phyloP scores from a whole-genome alignment of 2,329 filamentous ascomycete genomes.

The Diaporthe caulivora region DNA sequence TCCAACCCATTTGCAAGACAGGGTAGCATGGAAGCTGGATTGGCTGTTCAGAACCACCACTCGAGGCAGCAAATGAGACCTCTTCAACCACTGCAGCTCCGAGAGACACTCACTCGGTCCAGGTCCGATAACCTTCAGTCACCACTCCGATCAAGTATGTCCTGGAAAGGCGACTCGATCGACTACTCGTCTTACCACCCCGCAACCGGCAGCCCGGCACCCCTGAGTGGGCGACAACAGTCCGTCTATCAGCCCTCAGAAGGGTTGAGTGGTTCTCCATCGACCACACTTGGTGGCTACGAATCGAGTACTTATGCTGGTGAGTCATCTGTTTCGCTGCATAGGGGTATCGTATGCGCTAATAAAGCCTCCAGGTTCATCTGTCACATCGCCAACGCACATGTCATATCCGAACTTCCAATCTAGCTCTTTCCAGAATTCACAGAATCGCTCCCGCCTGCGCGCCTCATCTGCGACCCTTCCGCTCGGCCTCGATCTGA shows the following conservation, averaged over 20 bases:
- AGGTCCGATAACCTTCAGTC: constrained; percentile 71
- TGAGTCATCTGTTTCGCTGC: constrained; percentile 49
- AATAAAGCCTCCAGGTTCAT: constrained; percentile 53
- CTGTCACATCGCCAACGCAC: constrained; percentile 62
- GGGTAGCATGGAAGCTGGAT: constrained; percentile 57
- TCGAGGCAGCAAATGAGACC: constrained; percentile 61
- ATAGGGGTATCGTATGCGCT: not conserved
- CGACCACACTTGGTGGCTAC: constrained; percentile 59
- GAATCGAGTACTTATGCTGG: constrained; percentile 66
- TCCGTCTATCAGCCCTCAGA: constrained; percentile 63
- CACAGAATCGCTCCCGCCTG: constrained; percentile 60
- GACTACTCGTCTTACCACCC: constrained; percentile 67
- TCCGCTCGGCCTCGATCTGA: constrained; percentile 59
- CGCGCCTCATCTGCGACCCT: constrained; percentile 63
- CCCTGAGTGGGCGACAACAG: constrained; percentile 59
- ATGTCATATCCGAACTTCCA: constrained; percentile 63
- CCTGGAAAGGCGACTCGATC: constrained; percentile 72
- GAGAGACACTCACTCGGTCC: constrained; percentile 68
- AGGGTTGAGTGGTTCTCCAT: constrained; percentile 54
- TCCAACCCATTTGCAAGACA: constrained; percentile 67
- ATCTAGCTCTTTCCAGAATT: constrained; percentile 55
- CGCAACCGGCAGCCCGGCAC: constrained; percentile 57
- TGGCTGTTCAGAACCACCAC: constrained; percentile 60
- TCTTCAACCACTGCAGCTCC: constrained; percentile 69
- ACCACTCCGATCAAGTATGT: constrained; percentile 70